phyloP scores from a whole-genome alignment of 108 stramenopile species.

The Skeletonema potamos region DNA sequence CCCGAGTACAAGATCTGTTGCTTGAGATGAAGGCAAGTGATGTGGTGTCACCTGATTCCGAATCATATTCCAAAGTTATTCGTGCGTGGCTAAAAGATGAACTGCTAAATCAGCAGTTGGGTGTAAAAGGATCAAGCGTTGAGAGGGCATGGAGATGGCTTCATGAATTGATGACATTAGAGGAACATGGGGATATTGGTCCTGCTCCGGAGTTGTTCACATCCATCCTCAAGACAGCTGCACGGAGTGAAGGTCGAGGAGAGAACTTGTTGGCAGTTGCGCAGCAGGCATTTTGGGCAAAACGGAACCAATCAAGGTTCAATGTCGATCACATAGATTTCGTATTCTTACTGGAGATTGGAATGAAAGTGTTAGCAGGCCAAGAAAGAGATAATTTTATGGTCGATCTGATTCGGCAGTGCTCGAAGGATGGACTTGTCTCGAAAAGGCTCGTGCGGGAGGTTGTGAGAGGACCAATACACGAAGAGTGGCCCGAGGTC shows the following conservation, averaged over 20 bases:
- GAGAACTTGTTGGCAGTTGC: slow-evolving; percentile 37
- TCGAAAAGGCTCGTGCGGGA: slow-evolving; percentile 41
- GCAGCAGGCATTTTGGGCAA: slow-evolving; percentile 13
- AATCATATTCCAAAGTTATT: slow-evolving; percentile 70
- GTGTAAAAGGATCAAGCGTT: slow-evolving; percentile 40
- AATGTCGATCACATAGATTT: slow-evolving; percentile 52
- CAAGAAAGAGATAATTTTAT: slow-evolving; percentile 42
- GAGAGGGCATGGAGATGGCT: slow-evolving; percentile 61
- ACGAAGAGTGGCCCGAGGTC: slow-evolving; percentile 54
- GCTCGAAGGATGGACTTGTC: slow-evolving; percentile 69
- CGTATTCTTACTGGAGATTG: slow-evolving; percentile 52
- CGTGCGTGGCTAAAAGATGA: slow-evolving; percentile 67
- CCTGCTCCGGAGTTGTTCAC: slow-evolving; percentile 54
- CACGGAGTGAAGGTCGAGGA: slow-evolving; percentile 9
- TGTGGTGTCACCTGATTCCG: slow-evolving; percentile 60
- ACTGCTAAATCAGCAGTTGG: slow-evolving; percentile 18
- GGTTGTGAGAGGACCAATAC: background rate
- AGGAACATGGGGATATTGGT: slow-evolving; percentile 31
- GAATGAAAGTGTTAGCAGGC: slow-evolving; percentile 49
- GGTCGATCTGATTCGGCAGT: slow-evolving; percentile 42
- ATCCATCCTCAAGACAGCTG: slow-evolving; percentile 50
- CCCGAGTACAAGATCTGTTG: slow-evolving; percentile 60
- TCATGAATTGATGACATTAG: slow-evolving; percentile 44
- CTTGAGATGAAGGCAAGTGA: slow-evolving; percentile 59
- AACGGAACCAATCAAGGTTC: slow-evolving; percentile 50